Evolutionary conservation across 768 basidiomycete genomes (phyloP).

Genomic region (Termitomyces sp.): DNA sequence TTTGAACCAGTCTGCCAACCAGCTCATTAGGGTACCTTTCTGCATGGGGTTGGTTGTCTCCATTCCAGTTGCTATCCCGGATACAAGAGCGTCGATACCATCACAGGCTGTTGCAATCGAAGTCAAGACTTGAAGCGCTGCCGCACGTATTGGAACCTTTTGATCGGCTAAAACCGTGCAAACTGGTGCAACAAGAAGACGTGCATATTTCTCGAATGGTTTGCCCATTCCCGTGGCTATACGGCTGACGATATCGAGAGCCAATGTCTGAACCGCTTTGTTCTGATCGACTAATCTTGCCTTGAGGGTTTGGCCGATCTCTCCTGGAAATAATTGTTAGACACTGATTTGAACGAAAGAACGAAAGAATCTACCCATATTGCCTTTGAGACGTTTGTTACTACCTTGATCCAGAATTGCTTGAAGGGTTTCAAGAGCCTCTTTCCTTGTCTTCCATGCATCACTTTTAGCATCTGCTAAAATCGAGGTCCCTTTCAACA

Average conservation of each 20-base stretch:
- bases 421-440: conserved; percentile 83
- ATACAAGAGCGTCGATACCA: conserved; percentile 77
- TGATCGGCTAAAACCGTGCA: conserved; percentile 89
- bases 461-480: conserved; percentile 85
- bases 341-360: conserved; percentile 2
- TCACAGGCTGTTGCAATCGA: conserved; percentile 85
- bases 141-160: conserved; percentile 79
- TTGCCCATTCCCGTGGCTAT: conserved; percentile 95
- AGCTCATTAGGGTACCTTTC: conserved; percentile 72
- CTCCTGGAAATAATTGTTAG: conserved; percentile 47
- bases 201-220: conserved; percentile 87
- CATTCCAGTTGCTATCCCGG: conserved; percentile 73
- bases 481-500: conserved; percentile 81
- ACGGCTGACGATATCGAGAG: conserved; percentile 86
- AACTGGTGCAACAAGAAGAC: conserved; percentile 72
- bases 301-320: conserved; percentile 87
- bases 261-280: conserved; percentile 87
- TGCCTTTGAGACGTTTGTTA: conserved; percentile 89
- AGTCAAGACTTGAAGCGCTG: conserved; percentile 73
- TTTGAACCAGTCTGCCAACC: conserved; percentile 80
- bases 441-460: conserved; percentile 96
- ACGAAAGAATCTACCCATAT: conserved; percentile 61
- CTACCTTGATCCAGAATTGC: conserved; percentile 83
- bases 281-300: conserved; percentile 88
- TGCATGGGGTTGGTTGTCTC: conserved; percentile 88